Evolutionary conservation across 768 basidiomycete species (phyloP).

Genomic region (Lactarius hatsudake): DNA sequence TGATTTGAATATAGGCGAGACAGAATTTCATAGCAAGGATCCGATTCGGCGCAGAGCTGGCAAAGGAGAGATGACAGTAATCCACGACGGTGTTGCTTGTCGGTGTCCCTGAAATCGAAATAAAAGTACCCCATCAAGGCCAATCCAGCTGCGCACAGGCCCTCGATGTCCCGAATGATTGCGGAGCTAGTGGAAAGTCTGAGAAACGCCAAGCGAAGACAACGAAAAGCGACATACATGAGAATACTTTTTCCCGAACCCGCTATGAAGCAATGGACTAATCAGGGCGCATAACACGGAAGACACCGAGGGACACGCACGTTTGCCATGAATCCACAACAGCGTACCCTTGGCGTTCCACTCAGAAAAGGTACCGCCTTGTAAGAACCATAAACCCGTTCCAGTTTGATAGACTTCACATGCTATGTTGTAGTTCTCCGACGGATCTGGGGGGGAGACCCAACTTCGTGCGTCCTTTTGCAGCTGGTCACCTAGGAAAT

Average conservation of each 20-base stretch:
- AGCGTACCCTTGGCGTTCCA: neutral
- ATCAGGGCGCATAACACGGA: neutral
- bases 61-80: neutral
- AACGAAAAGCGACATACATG: neutral
- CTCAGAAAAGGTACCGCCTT: neutral
- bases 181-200: neutral
- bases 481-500: neutral
- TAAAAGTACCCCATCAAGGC: neutral
- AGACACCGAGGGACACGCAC: neutral
- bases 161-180: neutral
- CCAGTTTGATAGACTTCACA: neutral
- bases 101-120: neutral
- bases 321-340: neutral
- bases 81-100: neutral
- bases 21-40: neutral
- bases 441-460: neutral
- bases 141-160: neutral
- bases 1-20: neutral
- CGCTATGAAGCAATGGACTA: neutral
- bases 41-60: neutral
- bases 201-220: neutral
- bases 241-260: neutral
- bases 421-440: neutral
- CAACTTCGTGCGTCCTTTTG: neutral
- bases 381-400: neutral